phyloP scores from a whole-genome alignment of 495 filamentous ascomycete genomes.

The Clohesyomyces aquaticus region DNA sequence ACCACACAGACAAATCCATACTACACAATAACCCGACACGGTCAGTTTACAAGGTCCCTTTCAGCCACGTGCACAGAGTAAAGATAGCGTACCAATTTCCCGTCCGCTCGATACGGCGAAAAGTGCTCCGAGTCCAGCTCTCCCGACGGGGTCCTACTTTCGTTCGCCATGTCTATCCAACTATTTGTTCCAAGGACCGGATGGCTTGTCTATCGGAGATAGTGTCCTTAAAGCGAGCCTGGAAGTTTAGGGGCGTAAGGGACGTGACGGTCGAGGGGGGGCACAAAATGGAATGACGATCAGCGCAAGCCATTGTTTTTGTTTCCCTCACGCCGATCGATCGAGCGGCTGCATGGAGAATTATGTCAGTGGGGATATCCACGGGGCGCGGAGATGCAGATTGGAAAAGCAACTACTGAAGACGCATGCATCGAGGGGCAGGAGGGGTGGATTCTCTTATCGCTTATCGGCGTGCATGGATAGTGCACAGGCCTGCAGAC shows the following conservation, averaged over 20 bases:
- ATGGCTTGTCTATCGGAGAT: too few species aligned
- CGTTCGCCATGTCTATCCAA: too few species aligned
- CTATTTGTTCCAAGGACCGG: too few species aligned
- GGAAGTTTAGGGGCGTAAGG: not conserved
- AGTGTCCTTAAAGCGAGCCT: too few species aligned
- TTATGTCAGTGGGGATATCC: slow-evolving; percentile 17
- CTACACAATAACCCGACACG: slow-evolving; percentile 29
- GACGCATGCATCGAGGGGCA: slow-evolving; percentile 4
- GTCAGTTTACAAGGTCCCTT: not conserved
- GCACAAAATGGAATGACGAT: not conserved
- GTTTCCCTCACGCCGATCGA: not conserved
- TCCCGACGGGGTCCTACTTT: too few species aligned
- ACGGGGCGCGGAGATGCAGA: slow-evolving; percentile 40
- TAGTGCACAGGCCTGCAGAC: too few species aligned
- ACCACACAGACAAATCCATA: slow-evolving; percentile 68
- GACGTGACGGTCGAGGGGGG: not conserved
- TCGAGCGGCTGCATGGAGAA: not conserved
- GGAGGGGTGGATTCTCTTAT: slow-evolving; percentile 12
- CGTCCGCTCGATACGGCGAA: slow-evolving; percentile 62
- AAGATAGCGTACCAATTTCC: slow-evolving; percentile 56
- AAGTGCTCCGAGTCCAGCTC: slow-evolving; percentile 53
- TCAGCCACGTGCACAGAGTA: not conserved
- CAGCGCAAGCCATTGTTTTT: slow-evolving; percentile 21
- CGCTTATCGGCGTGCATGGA: slow-evolving; percentile 19
- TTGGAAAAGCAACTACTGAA: slow-evolving; percentile 6